Base-by-base conservation (phyloP, 176 grass and related monocot genomes). In the Triticum aestivum region DNA sequence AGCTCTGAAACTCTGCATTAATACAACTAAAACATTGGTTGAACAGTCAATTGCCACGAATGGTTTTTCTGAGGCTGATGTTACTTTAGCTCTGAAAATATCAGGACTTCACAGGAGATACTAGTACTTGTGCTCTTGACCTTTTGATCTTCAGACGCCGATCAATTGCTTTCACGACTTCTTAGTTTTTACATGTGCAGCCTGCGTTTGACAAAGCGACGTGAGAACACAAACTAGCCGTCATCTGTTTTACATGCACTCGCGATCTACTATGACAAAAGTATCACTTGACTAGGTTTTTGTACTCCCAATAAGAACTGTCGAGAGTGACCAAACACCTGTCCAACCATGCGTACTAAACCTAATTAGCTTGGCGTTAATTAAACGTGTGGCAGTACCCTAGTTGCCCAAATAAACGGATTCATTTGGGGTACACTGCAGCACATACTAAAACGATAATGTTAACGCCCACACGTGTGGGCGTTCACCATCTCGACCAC, bases 361-460 rank as follows among this genome's bases (percentile, higher is more conserved):
- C 23, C 23, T 1, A 4, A 72, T 73, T 45, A 45, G 3, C 59
- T 61, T 71, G 52, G 23, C 35, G 23, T 12, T 17, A 39, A 18
- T 78, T 38, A 78, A 58, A 11, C 33, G 67, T 69, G 79, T 21
- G 58, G 21, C 75, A 63, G 47, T 63, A 4, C 63, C 61, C 11
- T 23, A 58, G 10, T 5, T 64, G 39, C 35, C 18, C 73, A 85
- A 73, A 9, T 3, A 39, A 64, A 15, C 12, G 12, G 3, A 51
- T 69, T 18, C 9, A 61, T 62, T 81, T 81, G 39, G 88, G 76
- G 70, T 89, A 47, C 21, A 69, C 83, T 82, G 47, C 45, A 85
- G 37, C 67, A 23, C 65, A 76, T 39, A 75, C n/a, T 82, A 26
- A 26, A 26, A 26, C 26, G 26, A 26, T 26, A 26, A 26, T 26